A percentile compares a stretch with the other conserved stretches of the same genome.
Evolutionary conservation across 495 filamentous ascomycete genomes (phyloP).

Genomic region (Thozetella sp.): DNA sequence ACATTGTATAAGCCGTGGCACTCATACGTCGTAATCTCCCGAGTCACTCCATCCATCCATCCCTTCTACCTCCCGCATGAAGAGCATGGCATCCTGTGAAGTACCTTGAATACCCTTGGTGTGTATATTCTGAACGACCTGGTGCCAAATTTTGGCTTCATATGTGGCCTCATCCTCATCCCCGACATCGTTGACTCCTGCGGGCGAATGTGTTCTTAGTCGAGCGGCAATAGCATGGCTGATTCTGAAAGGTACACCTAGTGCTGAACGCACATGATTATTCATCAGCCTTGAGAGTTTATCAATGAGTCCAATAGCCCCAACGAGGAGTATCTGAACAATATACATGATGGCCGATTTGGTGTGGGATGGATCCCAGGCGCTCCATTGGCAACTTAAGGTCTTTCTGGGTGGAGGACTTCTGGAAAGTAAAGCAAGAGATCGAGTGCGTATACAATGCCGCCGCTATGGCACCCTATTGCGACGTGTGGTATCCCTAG

Average conservation of each 20-base stretch:
- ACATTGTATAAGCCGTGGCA: neutral
- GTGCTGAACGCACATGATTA: neutral
- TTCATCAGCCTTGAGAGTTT: constrained; percentile 34
- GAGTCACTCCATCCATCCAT: constrained; percentile 6
- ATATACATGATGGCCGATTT: constrained; percentile 18
- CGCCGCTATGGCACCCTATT: constrained; percentile 42
- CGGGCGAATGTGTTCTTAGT: neutral
- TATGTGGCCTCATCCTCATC: neutral
- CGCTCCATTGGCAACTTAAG: constrained; percentile 36
- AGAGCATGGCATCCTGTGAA: neutral
- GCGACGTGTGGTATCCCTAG: constrained; percentile 20
- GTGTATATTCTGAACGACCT: neutral
- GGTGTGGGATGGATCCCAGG: constrained; percentile 47
- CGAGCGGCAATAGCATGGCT: neutral
- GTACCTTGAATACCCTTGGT: constrained; percentile 3
- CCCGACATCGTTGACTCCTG: neutral
- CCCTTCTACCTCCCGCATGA: constrained; percentile 3
- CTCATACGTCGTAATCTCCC: constrained; percentile 6
- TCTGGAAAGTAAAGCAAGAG: constrained; percentile 33
- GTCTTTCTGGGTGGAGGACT: constrained; percentile 32
- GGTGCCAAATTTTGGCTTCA: neutral
- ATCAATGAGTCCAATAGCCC: constrained; percentile 29
- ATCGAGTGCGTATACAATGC: constrained; percentile 47
- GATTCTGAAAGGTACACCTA: neutral
- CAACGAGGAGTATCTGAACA: constrained; percentile 14